Conservation (phyloP, 805 yeast genomes). For the Pichia cephalocereana region DNA sequence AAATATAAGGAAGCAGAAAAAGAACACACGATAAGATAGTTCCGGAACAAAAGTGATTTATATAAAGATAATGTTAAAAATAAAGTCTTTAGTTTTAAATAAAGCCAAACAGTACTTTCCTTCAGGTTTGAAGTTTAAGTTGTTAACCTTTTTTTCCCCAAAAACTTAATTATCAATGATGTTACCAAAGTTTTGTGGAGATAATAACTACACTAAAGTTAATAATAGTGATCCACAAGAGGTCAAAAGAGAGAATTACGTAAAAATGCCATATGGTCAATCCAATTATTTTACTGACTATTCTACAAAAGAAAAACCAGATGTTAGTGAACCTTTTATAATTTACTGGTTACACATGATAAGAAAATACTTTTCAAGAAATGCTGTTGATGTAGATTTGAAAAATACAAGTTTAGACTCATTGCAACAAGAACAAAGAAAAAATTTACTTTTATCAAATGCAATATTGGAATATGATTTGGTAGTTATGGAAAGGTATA, state of each 20-base stretch:
- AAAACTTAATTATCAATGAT: neutral
- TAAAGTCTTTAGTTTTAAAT: too few relatives aligned
- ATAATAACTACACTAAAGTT: neutral
- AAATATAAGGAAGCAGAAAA: too few relatives aligned
- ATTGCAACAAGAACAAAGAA: neutral
- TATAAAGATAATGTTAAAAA: too few relatives aligned
- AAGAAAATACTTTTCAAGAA: neutral
- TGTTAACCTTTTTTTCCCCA: neutral
- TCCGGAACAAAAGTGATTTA: too few relatives aligned
- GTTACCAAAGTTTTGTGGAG: neutral
- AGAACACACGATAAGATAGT: too few relatives aligned
- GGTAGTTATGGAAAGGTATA: neutral
- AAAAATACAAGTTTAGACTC: neutral
- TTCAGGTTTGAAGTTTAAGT: too few relatives aligned
- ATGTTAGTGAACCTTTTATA: neutral
- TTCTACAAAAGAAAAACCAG: neutral
- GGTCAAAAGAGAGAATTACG: neutral
- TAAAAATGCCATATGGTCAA: neutral
- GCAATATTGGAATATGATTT: neutral
- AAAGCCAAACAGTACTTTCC: too few relatives aligned
- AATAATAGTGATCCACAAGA: neutral
- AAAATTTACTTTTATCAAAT: neutral
- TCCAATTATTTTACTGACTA: neutral
- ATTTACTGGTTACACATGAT: neutral
- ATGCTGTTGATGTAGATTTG: neutral